phyloP scores from a whole-genome alignment of 75 land plant genomes.

The Sequoiadendron giganteum region DNA sequence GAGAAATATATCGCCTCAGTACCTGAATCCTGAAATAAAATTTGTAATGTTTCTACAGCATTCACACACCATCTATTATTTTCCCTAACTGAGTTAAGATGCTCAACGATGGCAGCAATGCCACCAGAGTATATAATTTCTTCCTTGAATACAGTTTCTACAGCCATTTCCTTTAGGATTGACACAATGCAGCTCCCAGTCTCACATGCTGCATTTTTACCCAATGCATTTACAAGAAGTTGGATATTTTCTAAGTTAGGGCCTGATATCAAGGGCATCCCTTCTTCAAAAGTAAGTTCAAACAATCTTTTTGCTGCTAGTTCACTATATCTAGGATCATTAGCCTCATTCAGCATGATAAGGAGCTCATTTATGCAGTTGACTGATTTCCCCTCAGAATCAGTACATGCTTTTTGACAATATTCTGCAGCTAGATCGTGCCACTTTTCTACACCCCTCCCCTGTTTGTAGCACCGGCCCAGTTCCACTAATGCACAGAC shows the following conservation, averaged over 20 bases:
- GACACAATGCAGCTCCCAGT: neutral
- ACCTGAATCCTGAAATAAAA: neutral
- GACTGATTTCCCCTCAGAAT: neutral
- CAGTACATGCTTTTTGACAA: neutral
- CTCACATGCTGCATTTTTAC: neutral
- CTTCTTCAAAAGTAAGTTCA: neutral
- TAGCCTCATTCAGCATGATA: neutral
- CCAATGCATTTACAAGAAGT: neutral
- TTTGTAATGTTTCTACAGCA: neutral
- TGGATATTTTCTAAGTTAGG: neutral
- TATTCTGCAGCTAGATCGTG: neutral
- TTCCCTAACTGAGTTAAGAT: neutral
- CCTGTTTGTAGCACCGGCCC: neutral
- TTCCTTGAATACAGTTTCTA: neutral
- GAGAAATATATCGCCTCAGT: neutral
- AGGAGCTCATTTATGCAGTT: neutral
- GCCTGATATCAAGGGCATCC: neutral
- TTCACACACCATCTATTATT: neutral
- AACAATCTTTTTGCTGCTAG: neutral
- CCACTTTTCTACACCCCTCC: neutral
- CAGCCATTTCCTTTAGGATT: neutral
- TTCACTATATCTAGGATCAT: neutral
- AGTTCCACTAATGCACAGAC: neutral
- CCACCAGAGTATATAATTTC: conserved; percentile 5
- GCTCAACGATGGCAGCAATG: neutral